A percentile compares a stretch with the other conserved stretches of the same genome.
Conservation (phyloP, 169 alveolate genomes). For the Plasmodium vivax region DNA sequence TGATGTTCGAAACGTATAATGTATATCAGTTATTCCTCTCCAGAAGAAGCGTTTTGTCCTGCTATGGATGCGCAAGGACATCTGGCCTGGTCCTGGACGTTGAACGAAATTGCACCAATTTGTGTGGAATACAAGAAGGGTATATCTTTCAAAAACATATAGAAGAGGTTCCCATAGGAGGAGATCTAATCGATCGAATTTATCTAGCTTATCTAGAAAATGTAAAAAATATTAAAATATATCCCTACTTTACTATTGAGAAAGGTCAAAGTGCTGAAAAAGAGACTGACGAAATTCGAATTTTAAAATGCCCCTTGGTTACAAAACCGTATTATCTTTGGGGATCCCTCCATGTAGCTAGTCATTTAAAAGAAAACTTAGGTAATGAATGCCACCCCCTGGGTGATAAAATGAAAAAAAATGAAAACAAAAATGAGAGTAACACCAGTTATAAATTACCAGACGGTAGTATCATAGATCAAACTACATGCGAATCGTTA, state of each 20-base stretch:
- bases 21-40: conserved; percentile 80
- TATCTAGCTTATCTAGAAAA: conserved; percentile 73
- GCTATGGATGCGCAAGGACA: conserved; percentile 83
- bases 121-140: conserved; percentile 82
- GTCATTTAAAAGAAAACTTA: conserved; percentile 79
- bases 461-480: conserved; percentile 79
- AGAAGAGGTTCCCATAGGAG: conserved; percentile 85
- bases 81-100: conserved; percentile 82
- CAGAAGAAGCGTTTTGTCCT: conserved; percentile 80
- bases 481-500: conserved; percentile 63
- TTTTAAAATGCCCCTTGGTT: conserved; percentile 79
- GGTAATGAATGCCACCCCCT: conserved; percentile 21
- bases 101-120: conserved; percentile 82
- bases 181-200: conserved; percentile 80
- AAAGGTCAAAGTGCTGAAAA: conserved; percentile 54
- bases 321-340: conserved; percentile 78
- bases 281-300: conserved; percentile 14
- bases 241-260: conserved; percentile 74
- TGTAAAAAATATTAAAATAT: conserved; percentile 69
- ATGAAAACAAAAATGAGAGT: conserved; percentile 1
- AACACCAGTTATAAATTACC: conserved; percentile 78
- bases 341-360: conserved; percentile 81
- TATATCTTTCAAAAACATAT: conserved; percentile 79
- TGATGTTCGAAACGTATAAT: conserved; percentile 78
- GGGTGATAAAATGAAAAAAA: conserved; percentile 55